A percentile compares a stretch with the other conserved stretches of the same genome.
Conservation (phyloP, 2,329 filamentous ascomycete genomes). For the Dendryphion nanum region DNA sequence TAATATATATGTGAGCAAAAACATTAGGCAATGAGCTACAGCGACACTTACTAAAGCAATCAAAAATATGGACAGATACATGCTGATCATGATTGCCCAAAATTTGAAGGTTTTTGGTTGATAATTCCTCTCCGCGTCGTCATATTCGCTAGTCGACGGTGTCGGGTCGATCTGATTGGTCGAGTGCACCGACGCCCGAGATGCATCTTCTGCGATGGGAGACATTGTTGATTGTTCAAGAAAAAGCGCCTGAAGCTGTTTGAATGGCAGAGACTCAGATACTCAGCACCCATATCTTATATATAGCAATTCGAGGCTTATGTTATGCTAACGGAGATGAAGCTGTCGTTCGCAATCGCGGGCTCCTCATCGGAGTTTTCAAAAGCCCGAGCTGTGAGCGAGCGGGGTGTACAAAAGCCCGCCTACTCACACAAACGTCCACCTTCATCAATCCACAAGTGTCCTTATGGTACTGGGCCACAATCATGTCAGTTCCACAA, state of each 20-base stretch:
- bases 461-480: conserved; percentile 6
- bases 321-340: too few relatives aligned
- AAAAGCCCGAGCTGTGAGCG: conserved; percentile 1
- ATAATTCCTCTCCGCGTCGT: conserved; percentile 20
- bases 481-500: conserved; percentile 3
- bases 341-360: too few relatives aligned
- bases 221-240: not conserved
- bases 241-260: too few relatives aligned
- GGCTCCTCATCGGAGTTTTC: conserved; percentile 2
- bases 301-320: not conserved
- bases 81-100: conserved; percentile 17
- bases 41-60: too few relatives aligned
- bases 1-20: too few relatives aligned
- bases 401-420: not conserved
- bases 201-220: too few relatives aligned
- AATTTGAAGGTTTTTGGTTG: conserved; percentile 24
- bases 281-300: not conserved
- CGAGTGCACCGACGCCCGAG: not conserved
- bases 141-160: conserved; percentile 4
- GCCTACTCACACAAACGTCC: too few relatives aligned
- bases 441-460: not conserved
- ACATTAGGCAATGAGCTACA: conserved; percentile 17
- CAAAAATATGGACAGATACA: conserved; percentile 9
- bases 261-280: too few relatives aligned
- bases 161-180: not conserved